Conservation (phyloP, 192 early-diverging fungal genomes). For the Chytriomyces sp. region DNA sequence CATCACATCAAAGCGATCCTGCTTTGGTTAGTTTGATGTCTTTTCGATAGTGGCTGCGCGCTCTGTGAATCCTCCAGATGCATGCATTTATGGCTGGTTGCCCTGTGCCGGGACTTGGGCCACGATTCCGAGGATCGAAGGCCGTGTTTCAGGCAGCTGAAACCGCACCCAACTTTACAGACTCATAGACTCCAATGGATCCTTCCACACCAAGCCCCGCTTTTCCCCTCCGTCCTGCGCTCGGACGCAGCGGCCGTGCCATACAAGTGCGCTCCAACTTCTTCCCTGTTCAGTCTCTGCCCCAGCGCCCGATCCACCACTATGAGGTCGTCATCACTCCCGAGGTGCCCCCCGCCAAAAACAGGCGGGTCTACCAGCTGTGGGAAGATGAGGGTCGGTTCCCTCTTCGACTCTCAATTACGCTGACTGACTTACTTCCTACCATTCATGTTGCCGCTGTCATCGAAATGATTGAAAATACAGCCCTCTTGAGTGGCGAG, state of each 20-base stretch:
- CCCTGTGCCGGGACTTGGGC: too few relatives aligned
- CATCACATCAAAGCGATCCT: too few relatives aligned
- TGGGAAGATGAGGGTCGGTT: slow-evolving; percentile 57
- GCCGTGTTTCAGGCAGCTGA: too few relatives aligned
- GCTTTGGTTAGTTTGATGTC: too few relatives aligned
- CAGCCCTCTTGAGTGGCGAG: slow-evolving; percentile 46
- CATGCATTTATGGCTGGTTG: too few relatives aligned
- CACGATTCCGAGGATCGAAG: too few relatives aligned
- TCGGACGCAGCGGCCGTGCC: slow-evolving; percentile 41
- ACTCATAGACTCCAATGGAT: background rate
- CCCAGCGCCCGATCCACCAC: slow-evolving; percentile 74
- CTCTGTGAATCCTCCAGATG: too few relatives aligned
- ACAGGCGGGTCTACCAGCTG: slow-evolving; percentile 68
- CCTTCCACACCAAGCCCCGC: background rate
- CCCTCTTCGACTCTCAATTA: background rate
- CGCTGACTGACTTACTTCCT: background rate
- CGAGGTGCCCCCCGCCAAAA: slow-evolving; percentile 77
- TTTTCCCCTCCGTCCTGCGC: slow-evolving; percentile 44
- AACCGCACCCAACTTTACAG: background rate
- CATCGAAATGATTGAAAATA: slow-evolving; percentile 13
- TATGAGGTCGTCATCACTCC: slow-evolving; percentile 83
- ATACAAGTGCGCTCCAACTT: slow-evolving; percentile 71
- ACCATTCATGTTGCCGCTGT: background rate
- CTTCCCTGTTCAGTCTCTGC: slow-evolving; percentile 71
- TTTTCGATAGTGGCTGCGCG: too few relatives aligned